These are phyloP conservation scores for Fraxinus cuspidata DNA, from an alignment of 257 asterid genomes.

Conservation along the genomic window DNA sequence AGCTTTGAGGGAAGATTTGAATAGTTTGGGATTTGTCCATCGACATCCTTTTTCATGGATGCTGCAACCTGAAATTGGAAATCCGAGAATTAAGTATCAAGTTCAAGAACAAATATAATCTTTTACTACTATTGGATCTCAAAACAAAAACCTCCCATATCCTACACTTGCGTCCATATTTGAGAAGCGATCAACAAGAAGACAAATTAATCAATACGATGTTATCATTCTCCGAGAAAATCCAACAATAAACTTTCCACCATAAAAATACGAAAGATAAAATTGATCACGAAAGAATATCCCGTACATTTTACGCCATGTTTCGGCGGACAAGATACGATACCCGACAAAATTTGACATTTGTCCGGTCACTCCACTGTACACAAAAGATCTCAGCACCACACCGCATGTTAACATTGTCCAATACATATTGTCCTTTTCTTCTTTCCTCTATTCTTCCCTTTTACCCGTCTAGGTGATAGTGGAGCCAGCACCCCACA, in stretches of 20 bases:
- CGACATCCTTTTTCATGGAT: constrained; percentile 79
- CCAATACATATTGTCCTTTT: constrained; percentile 25
- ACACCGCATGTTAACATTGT: constrained; percentile 38
- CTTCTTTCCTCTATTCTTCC: constrained; percentile 1
- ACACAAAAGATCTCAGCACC: constrained; percentile 6
- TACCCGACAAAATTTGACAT: too few relatives aligned
- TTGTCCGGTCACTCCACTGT: too few relatives aligned
- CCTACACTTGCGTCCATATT: not conserved
- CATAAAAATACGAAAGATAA: too few relatives aligned
- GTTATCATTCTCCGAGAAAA: not conserved
- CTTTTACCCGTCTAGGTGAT: not conserved
- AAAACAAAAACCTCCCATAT: not conserved
- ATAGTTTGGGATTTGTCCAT: constrained; percentile 83
- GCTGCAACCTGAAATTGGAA: constrained; percentile 74
- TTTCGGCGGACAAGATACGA: too few relatives aligned
- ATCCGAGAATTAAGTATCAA: not conserved
- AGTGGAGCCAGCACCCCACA: not conserved
- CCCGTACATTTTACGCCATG: too few relatives aligned
- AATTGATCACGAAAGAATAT: too few relatives aligned
- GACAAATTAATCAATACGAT: not conserved
- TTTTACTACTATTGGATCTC: not conserved
- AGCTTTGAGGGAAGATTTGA: constrained; percentile 87
- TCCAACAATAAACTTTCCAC: not conserved
- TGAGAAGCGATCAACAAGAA: not conserved
- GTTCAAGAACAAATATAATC: too few relatives aligned